phyloP scores from a whole-genome alignment of 495 filamentous ascomycete genomes.

The Hypoxylon intermedium region DNA sequence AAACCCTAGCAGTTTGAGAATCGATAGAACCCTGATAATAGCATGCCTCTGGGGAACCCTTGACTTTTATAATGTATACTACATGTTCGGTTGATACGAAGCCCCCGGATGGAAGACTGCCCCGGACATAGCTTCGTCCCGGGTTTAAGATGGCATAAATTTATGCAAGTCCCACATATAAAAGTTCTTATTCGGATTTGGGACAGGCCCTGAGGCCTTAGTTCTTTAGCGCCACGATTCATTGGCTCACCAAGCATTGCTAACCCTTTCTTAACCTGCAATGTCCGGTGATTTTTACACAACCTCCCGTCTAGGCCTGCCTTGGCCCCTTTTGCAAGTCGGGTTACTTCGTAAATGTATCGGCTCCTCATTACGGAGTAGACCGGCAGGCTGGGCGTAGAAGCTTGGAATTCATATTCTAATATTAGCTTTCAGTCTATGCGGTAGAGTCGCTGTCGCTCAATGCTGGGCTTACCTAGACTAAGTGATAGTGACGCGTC shows the following conservation, averaged over 20 bases:
- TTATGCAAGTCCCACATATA: constrained; percentile 14
- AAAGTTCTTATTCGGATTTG: background rate
- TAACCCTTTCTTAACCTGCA: background rate
- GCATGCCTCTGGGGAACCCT: background rate
- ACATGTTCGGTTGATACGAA: background rate
- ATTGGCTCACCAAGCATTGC: background rate
- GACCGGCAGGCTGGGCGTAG: background rate
- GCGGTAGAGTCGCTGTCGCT: background rate
- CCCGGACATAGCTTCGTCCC: constrained; percentile 14
- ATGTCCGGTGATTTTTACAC: background rate
- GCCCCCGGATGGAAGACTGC: background rate
- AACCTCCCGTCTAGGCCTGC: background rate
- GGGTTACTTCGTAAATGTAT: background rate
- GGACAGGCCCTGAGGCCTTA: constrained; percentile 1
- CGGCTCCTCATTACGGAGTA: background rate
- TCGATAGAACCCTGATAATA: background rate
- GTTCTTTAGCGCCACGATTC: constrained; percentile 5
- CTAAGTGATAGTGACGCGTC: constrained; percentile 5
- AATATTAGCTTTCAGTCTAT: background rate
- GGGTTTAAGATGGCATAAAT: constrained; percentile 16
- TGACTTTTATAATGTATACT: constrained; percentile 11
- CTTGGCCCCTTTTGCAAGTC: background rate
- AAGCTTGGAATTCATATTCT: constrained; percentile 11
- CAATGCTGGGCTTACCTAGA: background rate
- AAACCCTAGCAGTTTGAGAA: background rate